Conservation (phyloP, 2,329 filamentous ascomycete species). For the Aspergillus aculeatus region DNA sequence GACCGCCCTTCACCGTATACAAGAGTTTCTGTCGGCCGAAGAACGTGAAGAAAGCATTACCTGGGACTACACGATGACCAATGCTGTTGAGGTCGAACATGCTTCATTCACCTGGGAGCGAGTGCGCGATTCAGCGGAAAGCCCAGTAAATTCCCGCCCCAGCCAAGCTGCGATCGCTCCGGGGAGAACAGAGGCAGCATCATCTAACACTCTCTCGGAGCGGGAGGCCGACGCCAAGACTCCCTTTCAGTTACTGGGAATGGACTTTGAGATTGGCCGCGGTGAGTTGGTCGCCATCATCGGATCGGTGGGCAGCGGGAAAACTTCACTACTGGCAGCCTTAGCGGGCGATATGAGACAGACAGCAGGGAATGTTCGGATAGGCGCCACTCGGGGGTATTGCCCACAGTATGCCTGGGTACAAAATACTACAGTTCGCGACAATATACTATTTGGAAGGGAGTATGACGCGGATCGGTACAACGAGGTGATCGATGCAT, state of each 20-base stretch:
- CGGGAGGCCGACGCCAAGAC: slow-evolving; percentile 22
- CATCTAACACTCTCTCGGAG: background rate
- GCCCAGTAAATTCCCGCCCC: background rate
- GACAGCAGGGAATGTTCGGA: slow-evolving; percentile 61
- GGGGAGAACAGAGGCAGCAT: slow-evolving; percentile 51
- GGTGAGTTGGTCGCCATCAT: slow-evolving; percentile 62
- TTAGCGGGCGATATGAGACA: slow-evolving; percentile 84
- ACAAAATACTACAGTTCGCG: slow-evolving; percentile 79
- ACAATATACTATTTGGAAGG: slow-evolving; percentile 91
- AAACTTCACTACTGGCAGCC: slow-evolving; percentile 83
- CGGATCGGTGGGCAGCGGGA: slow-evolving; percentile 69
- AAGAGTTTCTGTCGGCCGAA: slow-evolving; percentile 84
- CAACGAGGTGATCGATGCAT: slow-evolving; percentile 77
- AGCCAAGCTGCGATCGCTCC: slow-evolving; percentile 21
- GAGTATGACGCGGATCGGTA: slow-evolving; percentile 76
- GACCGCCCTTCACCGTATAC: slow-evolving; percentile 78
- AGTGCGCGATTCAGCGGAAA: background rate
- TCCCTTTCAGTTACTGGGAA: slow-evolving; percentile 43
- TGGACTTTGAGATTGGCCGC: slow-evolving; percentile 37
- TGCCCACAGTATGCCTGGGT: slow-evolving; percentile 99
- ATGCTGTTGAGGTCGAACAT: slow-evolving; percentile 65
- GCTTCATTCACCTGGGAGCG: slow-evolving; percentile 74
- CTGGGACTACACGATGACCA: slow-evolving; percentile 52
- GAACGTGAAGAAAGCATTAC: slow-evolving; percentile 73
- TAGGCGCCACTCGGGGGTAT: slow-evolving; percentile 79